Evolutionary conservation across 2,329 filamentous ascomycete species (phyloP).

Genomic region (Grosmannia serpens): DNA sequence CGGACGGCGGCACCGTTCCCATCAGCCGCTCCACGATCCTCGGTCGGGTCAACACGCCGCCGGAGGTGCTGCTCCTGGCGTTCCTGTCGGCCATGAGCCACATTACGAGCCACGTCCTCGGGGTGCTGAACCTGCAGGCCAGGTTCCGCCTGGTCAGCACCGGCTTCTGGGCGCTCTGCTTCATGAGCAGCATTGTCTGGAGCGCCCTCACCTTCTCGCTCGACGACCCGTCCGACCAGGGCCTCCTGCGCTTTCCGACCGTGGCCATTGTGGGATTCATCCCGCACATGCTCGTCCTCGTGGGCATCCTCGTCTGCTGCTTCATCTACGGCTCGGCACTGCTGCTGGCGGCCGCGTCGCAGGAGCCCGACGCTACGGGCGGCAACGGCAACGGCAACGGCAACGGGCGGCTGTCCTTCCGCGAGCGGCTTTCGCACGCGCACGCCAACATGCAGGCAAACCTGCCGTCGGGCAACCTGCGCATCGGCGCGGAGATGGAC

Average conservation of each 20-base stretch:
- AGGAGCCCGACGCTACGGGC: constrained; percentile 10
- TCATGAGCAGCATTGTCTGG: constrained; percentile 76
- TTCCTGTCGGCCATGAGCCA: constrained; percentile 86
- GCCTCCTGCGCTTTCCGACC: constrained; percentile 77
- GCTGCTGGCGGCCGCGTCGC: constrained; percentile 53
- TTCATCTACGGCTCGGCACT: constrained; percentile 70
- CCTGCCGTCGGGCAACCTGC: constrained; percentile 68
- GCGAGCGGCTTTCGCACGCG: constrained; percentile 55
- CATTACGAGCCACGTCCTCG: constrained; percentile 71
- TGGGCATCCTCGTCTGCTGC: constrained; percentile 65
- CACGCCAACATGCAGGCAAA: constrained; percentile 90
- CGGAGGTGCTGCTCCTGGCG: constrained; percentile 77
- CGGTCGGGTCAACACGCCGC: constrained; percentile 72
- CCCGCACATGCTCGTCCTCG: constrained; percentile 77
- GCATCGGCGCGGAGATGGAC: constrained; percentile 78
- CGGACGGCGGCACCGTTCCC: constrained; percentile 21
- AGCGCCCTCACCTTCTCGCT: constrained; percentile 54
- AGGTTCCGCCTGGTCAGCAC: constrained; percentile 77
- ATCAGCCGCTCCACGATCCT: constrained; percentile 58
- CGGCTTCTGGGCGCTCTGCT: constrained; percentile 79
- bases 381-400: not conserved
- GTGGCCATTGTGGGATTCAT: constrained; percentile 93
- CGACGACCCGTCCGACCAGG: constrained; percentile 48
- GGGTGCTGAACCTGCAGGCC: constrained; percentile 68
- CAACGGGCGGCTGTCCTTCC: constrained; percentile 25